Evolutionary conservation across 148 eudicot species (phyloP).

Genomic region (Polygonum maritimum): DNA sequence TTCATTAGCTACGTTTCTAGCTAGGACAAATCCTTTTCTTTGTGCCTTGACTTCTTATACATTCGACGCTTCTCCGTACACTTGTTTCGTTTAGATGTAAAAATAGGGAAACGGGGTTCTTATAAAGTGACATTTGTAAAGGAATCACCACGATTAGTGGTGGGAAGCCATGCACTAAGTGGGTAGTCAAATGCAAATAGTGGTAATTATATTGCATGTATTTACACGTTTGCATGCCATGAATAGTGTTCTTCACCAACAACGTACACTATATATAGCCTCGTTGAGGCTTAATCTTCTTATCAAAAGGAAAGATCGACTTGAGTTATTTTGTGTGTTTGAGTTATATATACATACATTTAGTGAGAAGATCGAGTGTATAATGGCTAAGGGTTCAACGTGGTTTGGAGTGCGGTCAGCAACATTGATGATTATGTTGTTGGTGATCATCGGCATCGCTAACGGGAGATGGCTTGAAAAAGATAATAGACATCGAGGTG

Average conservation of each 20-base stretch:
- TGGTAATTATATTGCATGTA: not conserved
- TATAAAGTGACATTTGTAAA: not conserved
- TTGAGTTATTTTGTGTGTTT: no score
- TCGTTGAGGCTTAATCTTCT: not conserved
- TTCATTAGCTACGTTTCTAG: not conserved
- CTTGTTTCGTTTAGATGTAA: not conserved
- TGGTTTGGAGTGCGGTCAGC: not conserved
- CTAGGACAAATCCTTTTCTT: not conserved
- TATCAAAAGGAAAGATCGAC: not conserved
- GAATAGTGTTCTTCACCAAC: not conserved
- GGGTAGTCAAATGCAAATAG: not conserved
- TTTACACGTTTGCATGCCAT: not conserved
- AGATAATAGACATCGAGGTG: not conserved
- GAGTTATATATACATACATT: no score
- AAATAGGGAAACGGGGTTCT: not conserved
- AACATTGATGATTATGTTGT: not conserved
- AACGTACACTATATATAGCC: not conserved
- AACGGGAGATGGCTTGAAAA: not conserved
- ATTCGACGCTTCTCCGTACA: not conserved
- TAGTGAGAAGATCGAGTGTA: not conserved
- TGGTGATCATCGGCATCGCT: not conserved
- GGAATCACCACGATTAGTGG: not conserved
- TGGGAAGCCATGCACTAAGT: not conserved
- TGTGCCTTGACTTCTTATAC: not conserved
- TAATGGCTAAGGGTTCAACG: not conserved